Evolutionary conservation across 2,329 filamentous ascomycete genomes (phyloP).

Genomic region (Colletotrichum lini): DNA sequence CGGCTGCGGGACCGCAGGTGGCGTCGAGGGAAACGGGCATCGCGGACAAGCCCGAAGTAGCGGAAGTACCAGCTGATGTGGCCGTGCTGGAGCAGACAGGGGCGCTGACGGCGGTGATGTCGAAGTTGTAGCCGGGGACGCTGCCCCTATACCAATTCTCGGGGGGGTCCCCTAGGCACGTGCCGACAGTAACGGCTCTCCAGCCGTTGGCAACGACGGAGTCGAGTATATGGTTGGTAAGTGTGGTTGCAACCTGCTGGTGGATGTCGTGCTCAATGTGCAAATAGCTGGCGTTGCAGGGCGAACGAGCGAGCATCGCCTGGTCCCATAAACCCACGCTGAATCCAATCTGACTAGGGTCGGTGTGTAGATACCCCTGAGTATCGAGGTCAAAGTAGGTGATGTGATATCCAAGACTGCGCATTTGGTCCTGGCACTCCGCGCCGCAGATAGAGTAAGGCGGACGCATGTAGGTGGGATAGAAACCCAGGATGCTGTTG

Average conservation of each 20-base stretch:
- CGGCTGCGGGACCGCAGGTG: constrained; percentile 50
- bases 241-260: constrained; percentile 57
- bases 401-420: constrained; percentile 31
- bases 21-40: constrained; percentile 51
- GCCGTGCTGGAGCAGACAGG: constrained; percentile 25
- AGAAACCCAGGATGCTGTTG: constrained; percentile 58
- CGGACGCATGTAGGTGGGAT: constrained; percentile 62
- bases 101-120: constrained; percentile 24
- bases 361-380: constrained; percentile 45
- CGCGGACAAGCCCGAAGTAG: constrained; percentile 41
- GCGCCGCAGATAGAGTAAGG: constrained; percentile 42
- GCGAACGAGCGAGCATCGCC: constrained; percentile 48
- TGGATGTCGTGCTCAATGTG: constrained; percentile 60
- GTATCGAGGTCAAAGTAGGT: constrained; percentile 47
- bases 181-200: constrained; percentile 59
- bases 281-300: constrained; percentile 45
- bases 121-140: constrained; percentile 46
- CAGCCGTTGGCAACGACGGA: constrained; percentile 46
- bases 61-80: constrained; percentile 9
- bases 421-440: constrained; percentile 40
- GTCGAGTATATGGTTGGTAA: constrained; percentile 52
- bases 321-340: constrained; percentile 53
- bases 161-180: constrained; percentile 60
- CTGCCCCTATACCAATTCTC: constrained; percentile 61
- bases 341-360: constrained; percentile 45